These are phyloP conservation scores for Cladophialophora psammophila DNA, from an alignment of 2,329 filamentous ascomycete species.

Conservation along the genomic window DNA sequence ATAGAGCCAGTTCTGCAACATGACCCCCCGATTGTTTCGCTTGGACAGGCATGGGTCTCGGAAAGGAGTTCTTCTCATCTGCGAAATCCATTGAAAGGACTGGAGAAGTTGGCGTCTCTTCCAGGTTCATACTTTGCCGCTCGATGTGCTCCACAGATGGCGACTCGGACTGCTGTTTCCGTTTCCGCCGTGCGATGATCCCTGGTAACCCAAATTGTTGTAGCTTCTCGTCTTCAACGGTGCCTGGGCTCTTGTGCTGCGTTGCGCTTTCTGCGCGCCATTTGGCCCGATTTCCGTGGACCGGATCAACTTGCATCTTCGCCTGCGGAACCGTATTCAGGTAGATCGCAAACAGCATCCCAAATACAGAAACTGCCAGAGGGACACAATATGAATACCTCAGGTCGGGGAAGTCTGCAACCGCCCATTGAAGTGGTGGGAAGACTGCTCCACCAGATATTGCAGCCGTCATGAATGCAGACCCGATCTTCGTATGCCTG, in stretches of 20 bases:
- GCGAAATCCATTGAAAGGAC: constrained; percentile 24
- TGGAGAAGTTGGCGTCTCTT: constrained; percentile 11
- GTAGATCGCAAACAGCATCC: constrained; percentile 62
- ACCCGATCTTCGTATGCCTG: constrained; percentile 64
- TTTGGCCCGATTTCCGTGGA: constrained; percentile 43
- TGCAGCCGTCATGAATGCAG: constrained; percentile 61
- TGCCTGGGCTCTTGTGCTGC: constrained; percentile 5
- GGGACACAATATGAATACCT: constrained; percentile 62
- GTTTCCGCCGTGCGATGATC: constrained; percentile 32
- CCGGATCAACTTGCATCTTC: constrained; percentile 60
- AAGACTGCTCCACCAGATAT: constrained; percentile 63
- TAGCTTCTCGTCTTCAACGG: constrained; percentile 9
- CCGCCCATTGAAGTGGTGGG: constrained; percentile 60
- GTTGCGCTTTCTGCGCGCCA: constrained; percentile 11
- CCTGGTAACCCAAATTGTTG: constrained; percentile 29
- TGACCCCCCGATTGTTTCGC: constrained; percentile 22
- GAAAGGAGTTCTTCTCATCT: constrained; percentile 5
- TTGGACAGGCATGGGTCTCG: constrained; percentile 16
- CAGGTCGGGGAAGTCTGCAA: constrained; percentile 49
- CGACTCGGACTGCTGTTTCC: constrained; percentile 21
- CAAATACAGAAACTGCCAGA: constrained; percentile 60
- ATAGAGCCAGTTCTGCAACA: constrained; percentile 30
- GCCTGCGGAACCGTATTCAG: constrained; percentile 58
- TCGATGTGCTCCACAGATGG: constrained; percentile 35
- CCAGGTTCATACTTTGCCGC: constrained; percentile 12